Base-by-base conservation (phyloP, 1,139 yeast species). In the Hyphopichia khmerensis region DNA sequence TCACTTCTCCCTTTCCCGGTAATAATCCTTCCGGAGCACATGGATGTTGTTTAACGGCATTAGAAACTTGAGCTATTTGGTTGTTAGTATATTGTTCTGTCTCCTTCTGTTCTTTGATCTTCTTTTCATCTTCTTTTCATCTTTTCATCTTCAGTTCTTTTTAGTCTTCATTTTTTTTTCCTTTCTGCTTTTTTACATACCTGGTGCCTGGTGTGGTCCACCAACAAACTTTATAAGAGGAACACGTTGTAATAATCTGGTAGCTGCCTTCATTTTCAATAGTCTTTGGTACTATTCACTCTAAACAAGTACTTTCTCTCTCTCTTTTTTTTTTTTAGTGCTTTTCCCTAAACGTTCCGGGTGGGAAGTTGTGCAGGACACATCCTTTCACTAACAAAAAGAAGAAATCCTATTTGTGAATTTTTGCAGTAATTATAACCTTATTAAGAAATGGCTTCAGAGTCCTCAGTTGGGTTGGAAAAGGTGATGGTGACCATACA, bases 171-270 rank as follows among this genome's bases (percentile, higher is more conserved):
- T n/a, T n/a, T n/a, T 14, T 15, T 27, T 27, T 27, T 14, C 9
- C 10, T 18, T 29, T 21, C 14, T 21, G 27, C 17, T n/a, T n/a
- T 14, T 19, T 62, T 52, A 49, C 77, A 65, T 62, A 73, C 72
- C 45, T 75, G 76, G 55, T 71, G 71, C 50, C 72, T 75, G 73
- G 80, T 57, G 84, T 17, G 79, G 68, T 4, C 79, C 79, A 8
- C 88, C 88, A 30, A 82, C 78, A 53, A 82, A 82, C 58, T 79
- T 82, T 55, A 82, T 82, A 55, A 76, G 68, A 8, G 84, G 87
- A 23, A 69, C 71, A 57, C 78, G 68, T 46, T 69, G 67, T 44
- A 69, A 60, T 49, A 72, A 58, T 45, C 64, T 54, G 34, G 55
- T 48, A 21, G 68, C 51, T 36, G 57, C 56, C 56, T 57, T 67